These are phyloP conservation scores for Sporothrix phasma DNA, from an alignment of 2,329 filamentous ascomycete genomes.

Conservation along the genomic window DNA sequence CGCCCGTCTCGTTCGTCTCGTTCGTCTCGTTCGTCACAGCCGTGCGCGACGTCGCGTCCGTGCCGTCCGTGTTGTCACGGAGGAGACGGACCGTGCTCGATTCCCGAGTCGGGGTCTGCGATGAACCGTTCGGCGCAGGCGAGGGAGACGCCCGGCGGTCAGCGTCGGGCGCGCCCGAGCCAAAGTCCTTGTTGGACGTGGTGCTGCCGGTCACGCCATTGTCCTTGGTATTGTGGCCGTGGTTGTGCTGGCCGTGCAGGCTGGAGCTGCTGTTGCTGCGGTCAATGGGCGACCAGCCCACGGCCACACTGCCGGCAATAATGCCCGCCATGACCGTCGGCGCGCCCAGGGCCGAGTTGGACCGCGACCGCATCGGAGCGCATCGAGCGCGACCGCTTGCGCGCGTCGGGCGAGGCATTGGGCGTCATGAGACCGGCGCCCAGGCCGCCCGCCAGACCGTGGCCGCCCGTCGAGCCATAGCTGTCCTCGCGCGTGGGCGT, in stretches of 20 bases:
- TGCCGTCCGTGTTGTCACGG: slow-evolving; percentile 8
- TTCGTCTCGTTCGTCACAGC: background rate
- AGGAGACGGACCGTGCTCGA: slow-evolving; percentile 8
- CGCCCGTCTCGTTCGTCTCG: background rate
- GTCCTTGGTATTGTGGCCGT: background rate
- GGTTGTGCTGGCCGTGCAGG: background rate
- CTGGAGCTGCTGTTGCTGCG: slow-evolving; percentile 28
- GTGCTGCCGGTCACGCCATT: background rate
- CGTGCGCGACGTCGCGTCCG: background rate
- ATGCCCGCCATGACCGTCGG: slow-evolving; percentile 77
- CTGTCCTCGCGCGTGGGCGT: slow-evolving; percentile 54
- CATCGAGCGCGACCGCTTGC: slow-evolving; percentile 48
- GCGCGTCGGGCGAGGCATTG: slow-evolving; percentile 46
- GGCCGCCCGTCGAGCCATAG: slow-evolving; percentile 27
- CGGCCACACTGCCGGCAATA: slow-evolving; percentile 64
- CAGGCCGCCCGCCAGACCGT: background rate
- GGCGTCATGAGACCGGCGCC: slow-evolving; percentile 14
- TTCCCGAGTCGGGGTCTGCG: slow-evolving; percentile 2
- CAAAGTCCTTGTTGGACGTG: slow-evolving; percentile 5
- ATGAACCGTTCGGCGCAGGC: background rate
- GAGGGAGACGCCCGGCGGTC: background rate
- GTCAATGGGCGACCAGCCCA: slow-evolving; percentile 65
- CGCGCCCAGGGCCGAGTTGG: slow-evolving; percentile 62
- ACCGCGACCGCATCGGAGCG: slow-evolving; percentile 52
- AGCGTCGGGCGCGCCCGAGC: background rate